Percentiles rank a stretch among this genome's conserved stretches.
Conservation (phyloP, 139 green algal species). For the Limnomonas spitsbergensis region DNA sequence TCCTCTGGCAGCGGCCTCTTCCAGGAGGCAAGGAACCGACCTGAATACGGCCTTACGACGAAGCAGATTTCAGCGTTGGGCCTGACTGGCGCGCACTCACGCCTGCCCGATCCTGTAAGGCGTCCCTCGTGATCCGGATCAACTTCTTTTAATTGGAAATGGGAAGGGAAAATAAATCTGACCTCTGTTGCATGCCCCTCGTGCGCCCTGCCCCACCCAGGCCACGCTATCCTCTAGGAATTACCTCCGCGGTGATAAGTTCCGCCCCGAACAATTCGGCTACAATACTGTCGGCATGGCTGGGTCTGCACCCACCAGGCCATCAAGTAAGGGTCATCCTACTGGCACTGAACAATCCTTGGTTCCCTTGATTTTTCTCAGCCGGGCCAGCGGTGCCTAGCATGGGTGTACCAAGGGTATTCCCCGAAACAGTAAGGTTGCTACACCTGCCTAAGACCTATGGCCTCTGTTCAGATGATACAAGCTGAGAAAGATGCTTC, state of each 20-base stretch:
- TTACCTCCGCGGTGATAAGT: conserved; percentile 51
- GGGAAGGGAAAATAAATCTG: neutral
- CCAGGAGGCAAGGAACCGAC: conserved; percentile 10
- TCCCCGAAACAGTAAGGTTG: too few species aligned
- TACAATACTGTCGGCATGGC: conserved; percentile 38
- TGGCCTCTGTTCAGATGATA: neutral
- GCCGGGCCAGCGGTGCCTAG: neutral
- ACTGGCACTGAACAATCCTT: neutral
- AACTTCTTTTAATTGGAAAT: neutral
- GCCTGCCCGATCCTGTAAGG: conserved; percentile 48
- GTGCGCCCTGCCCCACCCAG: conserved; percentile 17
- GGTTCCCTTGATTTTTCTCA: neutral
- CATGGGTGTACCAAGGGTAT: neutral
- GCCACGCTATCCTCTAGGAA: conserved; percentile 41
- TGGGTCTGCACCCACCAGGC: neutral
- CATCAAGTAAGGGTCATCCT: conserved; percentile 1
- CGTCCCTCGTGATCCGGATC: neutral
- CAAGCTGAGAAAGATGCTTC: too few species aligned
- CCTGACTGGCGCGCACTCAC: conserved; percentile 27
- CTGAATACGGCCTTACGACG: conserved; percentile 46
- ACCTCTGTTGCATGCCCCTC: neutral
- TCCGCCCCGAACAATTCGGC: conserved; percentile 38
- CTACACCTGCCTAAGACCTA: neutral
- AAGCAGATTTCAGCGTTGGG: conserved; percentile 57
- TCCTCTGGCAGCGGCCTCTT: neutral